Conservation (phyloP, 495 filamentous ascomycete genomes). For the Chaetomium cochliodes region DNA sequence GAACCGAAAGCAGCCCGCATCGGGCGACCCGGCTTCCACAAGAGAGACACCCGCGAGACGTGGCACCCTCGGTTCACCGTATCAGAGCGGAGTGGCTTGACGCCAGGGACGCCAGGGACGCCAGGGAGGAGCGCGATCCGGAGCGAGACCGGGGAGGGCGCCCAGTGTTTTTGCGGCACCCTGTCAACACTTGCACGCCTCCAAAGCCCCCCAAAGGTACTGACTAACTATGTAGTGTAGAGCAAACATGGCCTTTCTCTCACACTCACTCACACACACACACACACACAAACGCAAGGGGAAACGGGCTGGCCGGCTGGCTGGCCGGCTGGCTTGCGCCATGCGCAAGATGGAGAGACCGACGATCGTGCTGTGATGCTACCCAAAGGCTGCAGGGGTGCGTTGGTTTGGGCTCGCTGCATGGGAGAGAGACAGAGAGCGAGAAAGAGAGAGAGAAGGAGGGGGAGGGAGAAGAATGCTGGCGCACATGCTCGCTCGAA, state of each 20-base stretch:
- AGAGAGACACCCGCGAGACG: conserved; percentile 2
- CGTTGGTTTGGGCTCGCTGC: conserved; percentile 3
- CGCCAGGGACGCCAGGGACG: too few species aligned
- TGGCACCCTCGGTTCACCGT: background rate
- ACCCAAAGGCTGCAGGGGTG: conserved; percentile 18
- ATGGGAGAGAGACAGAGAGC: background rate
- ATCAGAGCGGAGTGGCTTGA: conserved; percentile 5
- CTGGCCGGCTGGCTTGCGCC: too few species aligned
- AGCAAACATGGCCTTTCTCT: background rate
- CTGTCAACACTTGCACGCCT: background rate
- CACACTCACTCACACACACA: too few species aligned
- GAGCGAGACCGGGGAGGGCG: background rate
- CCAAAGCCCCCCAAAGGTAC: background rate
- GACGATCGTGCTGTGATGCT: conserved; percentile 20
- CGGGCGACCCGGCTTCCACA: background rate
- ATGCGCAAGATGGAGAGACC: background rate
- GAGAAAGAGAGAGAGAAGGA: too few species aligned
- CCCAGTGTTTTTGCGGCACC: background rate
- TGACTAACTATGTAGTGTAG: too few species aligned
- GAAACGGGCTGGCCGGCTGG: too few species aligned
- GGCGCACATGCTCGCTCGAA: background rate
- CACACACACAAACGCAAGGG: too few species aligned
- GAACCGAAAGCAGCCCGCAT: conserved; percentile 6
- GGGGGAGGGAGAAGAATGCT: too few species aligned
- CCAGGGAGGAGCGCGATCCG: background rate